Evolutionary conservation across 2,329 filamentous ascomycete species (phyloP).

Genomic region (Cercospora berteroae): DNA sequence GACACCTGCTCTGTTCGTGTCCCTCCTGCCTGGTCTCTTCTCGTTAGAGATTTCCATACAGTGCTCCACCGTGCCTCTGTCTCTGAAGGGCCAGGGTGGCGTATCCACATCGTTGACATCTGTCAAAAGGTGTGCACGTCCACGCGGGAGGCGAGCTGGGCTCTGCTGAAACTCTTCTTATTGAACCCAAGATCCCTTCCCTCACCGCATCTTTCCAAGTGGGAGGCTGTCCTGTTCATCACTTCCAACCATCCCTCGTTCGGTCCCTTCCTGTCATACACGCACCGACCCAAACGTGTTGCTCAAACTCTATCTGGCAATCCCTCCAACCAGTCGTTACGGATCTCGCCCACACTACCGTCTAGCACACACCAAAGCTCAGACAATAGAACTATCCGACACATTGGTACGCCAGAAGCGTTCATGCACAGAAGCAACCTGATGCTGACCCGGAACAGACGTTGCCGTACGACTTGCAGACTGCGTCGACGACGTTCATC

Average conservation of each 20-base stretch:
- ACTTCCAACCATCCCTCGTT: not conserved
- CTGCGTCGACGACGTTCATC: not conserved
- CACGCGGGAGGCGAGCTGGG: conserved; percentile 13
- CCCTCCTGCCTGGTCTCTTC: conserved; percentile 1
- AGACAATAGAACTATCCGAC: not conserved
- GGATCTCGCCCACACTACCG: conserved; percentile 9
- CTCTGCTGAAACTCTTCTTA: conserved; percentile 13
- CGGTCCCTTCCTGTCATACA: conserved; percentile 9
- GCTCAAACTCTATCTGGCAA: not conserved
- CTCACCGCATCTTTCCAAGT: conserved; percentile 8
- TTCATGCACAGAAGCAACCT: conserved; percentile 12
- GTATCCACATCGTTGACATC: conserved; percentile 18
- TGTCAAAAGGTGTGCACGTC: conserved; percentile 16
- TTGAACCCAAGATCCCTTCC: conserved; percentile 9
- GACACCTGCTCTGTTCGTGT: not conserved
- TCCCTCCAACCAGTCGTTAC: conserved; percentile 16
- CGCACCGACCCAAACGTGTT: conserved; percentile 5
- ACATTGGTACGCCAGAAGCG: conserved; percentile 12
- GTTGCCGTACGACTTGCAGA: not conserved
- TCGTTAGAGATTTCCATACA: conserved; percentile 13
- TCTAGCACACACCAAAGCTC: conserved; percentile 1
- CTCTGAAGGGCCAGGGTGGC: conserved; percentile 5
- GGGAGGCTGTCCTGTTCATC: not conserved
- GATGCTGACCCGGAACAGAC: not conserved
- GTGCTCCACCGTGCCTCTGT: conserved; percentile 4